These are phyloP conservation scores for Hibiscus mutabilis DNA, from an alignment of 345 rosid genomes.

Conservation along the genomic window DNA sequence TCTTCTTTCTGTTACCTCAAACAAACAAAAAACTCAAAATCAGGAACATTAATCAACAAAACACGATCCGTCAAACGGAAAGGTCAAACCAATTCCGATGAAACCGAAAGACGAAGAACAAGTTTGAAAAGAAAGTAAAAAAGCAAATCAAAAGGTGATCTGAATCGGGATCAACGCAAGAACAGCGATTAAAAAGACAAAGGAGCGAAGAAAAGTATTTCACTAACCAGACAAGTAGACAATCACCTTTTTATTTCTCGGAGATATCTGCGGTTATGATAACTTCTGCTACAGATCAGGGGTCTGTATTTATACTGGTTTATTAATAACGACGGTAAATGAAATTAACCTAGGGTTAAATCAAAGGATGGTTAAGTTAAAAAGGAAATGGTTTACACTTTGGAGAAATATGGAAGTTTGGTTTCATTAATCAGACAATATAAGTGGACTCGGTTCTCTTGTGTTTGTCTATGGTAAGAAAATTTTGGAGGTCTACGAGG, in stretches of 20 bases:
- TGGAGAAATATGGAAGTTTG: background rate
- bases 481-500: background rate
- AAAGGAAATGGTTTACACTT: background rate
- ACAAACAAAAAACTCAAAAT: background rate
- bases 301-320: background rate
- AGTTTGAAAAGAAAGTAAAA: background rate
- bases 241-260: background rate
- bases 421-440: background rate
- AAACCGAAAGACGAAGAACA: background rate
- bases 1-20: conserved; percentile 20
- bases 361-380: background rate
- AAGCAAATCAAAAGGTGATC: conserved; percentile 4
- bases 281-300: background rate
- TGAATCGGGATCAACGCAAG: conserved; percentile 10
- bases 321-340: background rate
- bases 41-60: background rate
- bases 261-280: background rate
- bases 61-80: background rate
- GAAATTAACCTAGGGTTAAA: background rate
- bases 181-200: background rate
- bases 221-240: background rate
- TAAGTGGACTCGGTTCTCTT: background rate
- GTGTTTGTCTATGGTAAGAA: background rate
- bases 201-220: background rate
- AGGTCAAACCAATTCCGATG: background rate